A percentile compares a stretch with the other conserved stretches of the same genome.
These are phyloP conservation scores for Mycena haematopus DNA, from an alignment of 768 basidiomycete species.

Conservation along the genomic window DNA sequence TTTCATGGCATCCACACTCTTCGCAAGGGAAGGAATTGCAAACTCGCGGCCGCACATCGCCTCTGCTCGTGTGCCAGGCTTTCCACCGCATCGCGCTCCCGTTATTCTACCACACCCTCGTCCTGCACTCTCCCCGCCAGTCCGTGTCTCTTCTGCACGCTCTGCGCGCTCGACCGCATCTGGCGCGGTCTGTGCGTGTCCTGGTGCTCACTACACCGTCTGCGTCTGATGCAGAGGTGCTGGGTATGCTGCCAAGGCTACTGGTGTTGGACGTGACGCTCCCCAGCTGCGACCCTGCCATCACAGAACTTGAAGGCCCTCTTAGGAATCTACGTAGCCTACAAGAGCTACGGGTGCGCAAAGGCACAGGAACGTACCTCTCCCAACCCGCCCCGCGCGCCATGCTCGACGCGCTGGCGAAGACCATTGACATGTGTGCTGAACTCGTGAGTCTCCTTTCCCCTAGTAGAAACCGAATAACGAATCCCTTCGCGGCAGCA, in stretches of 20 bases:
- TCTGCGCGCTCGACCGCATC: slow-evolving; percentile 42
- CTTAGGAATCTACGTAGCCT: slow-evolving; percentile 37
- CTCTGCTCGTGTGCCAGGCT: slow-evolving; percentile 56
- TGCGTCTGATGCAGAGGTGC: slow-evolving; percentile 45
- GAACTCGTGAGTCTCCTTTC: slow-evolving; percentile 50
- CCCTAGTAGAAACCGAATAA: too few species aligned
- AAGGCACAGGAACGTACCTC: slow-evolving; percentile 57
- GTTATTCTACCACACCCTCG: slow-evolving; percentile 60
- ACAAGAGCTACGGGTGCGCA: slow-evolving; percentile 58
- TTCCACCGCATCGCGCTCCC: slow-evolving; percentile 60
- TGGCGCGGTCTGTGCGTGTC: slow-evolving; percentile 50
- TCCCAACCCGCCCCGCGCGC: slow-evolving; percentile 54
- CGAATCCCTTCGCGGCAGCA: slow-evolving; percentile 50
- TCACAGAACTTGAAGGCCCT: background rate
- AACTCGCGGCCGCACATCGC: slow-evolving; percentile 37
- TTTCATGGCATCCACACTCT: slow-evolving; percentile 29
- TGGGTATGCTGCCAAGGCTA: slow-evolving; percentile 34
- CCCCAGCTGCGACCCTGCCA: background rate
- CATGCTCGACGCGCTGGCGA: slow-evolving; percentile 53
- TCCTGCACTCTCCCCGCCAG: slow-evolving; percentile 48
- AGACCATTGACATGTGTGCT: slow-evolving; percentile 49
- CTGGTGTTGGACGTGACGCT: background rate
- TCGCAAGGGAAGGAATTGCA: background rate
- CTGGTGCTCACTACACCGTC: slow-evolving; percentile 51
- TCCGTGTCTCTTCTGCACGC: slow-evolving; percentile 46